Base-by-base conservation (phyloP, 2,329 filamentous ascomycete genomes). In the Didymella exigua region DNA sequence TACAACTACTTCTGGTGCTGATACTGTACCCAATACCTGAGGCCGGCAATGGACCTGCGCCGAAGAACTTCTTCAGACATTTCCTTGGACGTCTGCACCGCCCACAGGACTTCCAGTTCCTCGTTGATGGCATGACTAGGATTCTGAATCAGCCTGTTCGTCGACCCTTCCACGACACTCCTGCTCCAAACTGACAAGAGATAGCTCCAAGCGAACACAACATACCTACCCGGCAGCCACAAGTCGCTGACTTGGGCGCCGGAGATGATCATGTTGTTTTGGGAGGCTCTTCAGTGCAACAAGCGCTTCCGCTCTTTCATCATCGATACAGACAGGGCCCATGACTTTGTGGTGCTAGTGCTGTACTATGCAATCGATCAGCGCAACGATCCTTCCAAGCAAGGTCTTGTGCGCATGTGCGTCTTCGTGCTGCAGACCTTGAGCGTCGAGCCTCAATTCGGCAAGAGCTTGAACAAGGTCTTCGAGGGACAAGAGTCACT, bases 261-360 rank as follows among this genome's bases (percentile, higher is more conserved):
- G 1, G 95, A 99, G 76, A 96, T 96, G 79, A 87, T 98, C 50
- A 95, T 97, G 84, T 82, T 99, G 2, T 97, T 98, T 71, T 99
- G 95, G 95, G 95, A 99, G 78, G 86, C 91, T 31, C 86, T 95
- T 4, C 95, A 99, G 75, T 97, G 93, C 82, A 99, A 99, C 77
- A 98, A 96, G 77, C 85, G 93, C 55, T 99, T 99, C 77, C 85
- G 95, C 27, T 91, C 92, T 1, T 99, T 97, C 75, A 95, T 99
- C 68, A 93, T 98, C 60, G 95, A 99, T 66, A 98, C 95, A 0
- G 91, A 95, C 70, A 84, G 93, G 49, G 91, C 90, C 0, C 91
- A 97, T 68, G 95, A 99, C 72, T 97, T 98, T 75, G 83, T 97
- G 46, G 86, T 98, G 11, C 80, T 98, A 18, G 87, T 96, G 34